These are phyloP conservation scores for Phytophthora nicotianae DNA, from an alignment of 352 stramenopile species.

Conservation along the genomic window DNA sequence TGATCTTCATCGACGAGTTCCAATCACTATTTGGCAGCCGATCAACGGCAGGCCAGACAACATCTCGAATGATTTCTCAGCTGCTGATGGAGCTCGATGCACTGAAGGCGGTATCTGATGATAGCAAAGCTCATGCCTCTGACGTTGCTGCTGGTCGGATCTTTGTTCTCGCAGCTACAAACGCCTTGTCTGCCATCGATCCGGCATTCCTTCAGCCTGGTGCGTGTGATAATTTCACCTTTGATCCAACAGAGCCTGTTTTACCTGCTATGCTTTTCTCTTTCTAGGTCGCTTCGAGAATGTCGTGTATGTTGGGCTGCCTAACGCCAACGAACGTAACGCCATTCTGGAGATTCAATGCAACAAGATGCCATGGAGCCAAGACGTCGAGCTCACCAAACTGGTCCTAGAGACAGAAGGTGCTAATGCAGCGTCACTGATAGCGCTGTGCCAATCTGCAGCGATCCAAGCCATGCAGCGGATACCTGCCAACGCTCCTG, in stretches of 20 bases:
- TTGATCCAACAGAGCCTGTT: neutral
- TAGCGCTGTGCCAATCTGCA: constrained; percentile 72
- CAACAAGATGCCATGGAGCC: constrained; percentile 73
- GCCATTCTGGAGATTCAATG: constrained; percentile 73
- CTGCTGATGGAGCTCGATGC: constrained; percentile 83
- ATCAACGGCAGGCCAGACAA: constrained; percentile 76
- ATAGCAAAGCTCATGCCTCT: constrained; percentile 33
- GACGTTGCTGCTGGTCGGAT: constrained; percentile 46
- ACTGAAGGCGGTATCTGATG: constrained; percentile 59
- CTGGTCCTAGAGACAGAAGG: constrained; percentile 65
- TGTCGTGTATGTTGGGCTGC: constrained; percentile 76
- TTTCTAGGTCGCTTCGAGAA: constrained; percentile 81
- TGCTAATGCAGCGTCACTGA: constrained; percentile 74
- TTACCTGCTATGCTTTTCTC: constrained; percentile 1
- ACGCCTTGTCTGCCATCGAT: constrained; percentile 76
- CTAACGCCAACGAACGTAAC: constrained; percentile 50
- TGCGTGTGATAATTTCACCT: constrained; percentile 12
- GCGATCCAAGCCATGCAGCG: constrained; percentile 80
- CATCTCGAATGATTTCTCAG: constrained; percentile 86
- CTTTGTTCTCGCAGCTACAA: constrained; percentile 85
- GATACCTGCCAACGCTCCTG: constrained; percentile 28
- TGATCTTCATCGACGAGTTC: constrained; percentile 91
- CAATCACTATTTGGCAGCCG: constrained; percentile 86
- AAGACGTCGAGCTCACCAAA: constrained; percentile 47
- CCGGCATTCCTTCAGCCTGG: constrained; percentile 83